Evolutionary conservation across 2,329 filamentous ascomycete species (phyloP).

Genomic region (Trichoderma asperellum): DNA sequence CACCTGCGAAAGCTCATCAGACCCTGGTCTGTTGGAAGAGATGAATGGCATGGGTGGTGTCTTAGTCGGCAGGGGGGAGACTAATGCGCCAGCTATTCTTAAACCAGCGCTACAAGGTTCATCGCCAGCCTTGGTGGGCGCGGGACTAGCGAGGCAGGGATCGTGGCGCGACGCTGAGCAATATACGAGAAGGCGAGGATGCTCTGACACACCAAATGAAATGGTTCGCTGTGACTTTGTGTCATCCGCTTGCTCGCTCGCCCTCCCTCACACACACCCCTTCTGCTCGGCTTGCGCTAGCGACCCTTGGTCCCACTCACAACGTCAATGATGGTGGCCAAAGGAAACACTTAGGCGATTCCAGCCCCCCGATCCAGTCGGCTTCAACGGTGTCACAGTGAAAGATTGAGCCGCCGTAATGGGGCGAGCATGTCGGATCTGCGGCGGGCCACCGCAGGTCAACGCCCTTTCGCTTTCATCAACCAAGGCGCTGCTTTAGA

Average conservation of each 20-base stretch:
- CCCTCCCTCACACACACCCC: constrained; percentile 33
- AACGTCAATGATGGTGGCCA: constrained; percentile 28
- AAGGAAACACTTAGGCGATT: constrained; percentile 30
- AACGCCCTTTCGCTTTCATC: constrained; percentile 21
- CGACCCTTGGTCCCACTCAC: constrained; percentile 32
- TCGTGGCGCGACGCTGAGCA: constrained; percentile 49
- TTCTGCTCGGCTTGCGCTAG: constrained; percentile 39
- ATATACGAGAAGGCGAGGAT: constrained; percentile 55
- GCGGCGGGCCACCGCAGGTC: constrained; percentile 29
- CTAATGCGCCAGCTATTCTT: constrained; percentile 53
- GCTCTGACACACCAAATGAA: constrained; percentile 57
- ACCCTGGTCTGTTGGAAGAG: constrained; percentile 39
- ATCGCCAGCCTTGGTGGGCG: constrained; percentile 40
- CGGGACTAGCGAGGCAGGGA: constrained; percentile 40
- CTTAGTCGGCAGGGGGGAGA: constrained; percentile 39
- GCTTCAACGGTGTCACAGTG: constrained; percentile 31
- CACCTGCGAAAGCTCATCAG: constrained; percentile 37
- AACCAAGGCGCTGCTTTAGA: constrained; percentile 11
- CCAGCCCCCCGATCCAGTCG: constrained; percentile 30
- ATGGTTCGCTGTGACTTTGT: constrained; percentile 41
- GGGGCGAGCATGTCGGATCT: constrained; percentile 30
- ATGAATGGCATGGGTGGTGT: constrained; percentile 44
- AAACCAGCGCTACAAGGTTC: constrained; percentile 43
- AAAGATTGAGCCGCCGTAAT: constrained; percentile 28
- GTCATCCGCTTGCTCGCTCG: constrained; percentile 35